Evolutionary conservation across 306 rosid species (phyloP).

Genomic region (Gleditsia sinensis): DNA sequence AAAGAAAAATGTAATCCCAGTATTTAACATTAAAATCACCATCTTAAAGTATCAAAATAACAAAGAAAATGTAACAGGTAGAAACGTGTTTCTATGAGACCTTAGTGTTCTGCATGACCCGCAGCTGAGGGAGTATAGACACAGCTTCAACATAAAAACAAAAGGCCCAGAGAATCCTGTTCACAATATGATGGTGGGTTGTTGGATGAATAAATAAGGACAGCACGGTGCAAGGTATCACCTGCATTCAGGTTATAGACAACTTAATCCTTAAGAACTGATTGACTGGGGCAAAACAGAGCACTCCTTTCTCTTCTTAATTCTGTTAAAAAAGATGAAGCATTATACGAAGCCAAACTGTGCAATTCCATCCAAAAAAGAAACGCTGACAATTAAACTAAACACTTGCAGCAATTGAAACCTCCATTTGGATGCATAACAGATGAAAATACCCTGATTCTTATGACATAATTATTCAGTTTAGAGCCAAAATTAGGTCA

Average conservation of each 20-base stretch:
- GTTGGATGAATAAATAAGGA: constrained; percentile 66
- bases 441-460: not conserved
- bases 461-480: not conserved
- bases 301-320: no score
- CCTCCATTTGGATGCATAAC: not conserved
- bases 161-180: constrained; percentile 75
- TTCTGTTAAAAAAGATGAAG: no score
- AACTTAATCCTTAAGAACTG: not conserved
- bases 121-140: constrained; percentile 76
- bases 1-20: constrained; percentile 7
- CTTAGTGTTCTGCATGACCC: constrained; percentile 82
- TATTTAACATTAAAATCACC: not conserved
- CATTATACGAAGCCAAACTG: no score
- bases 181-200: constrained; percentile 55
- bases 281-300: no score
- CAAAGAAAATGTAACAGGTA: not conserved
- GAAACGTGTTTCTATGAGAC: constrained; percentile 32
- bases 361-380: no score
- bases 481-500: not conserved
- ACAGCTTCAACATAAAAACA: constrained; percentile 90
- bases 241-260: constrained; percentile 45
- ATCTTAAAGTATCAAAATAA: not conserved
- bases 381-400: no score
- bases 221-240: constrained; percentile 59
- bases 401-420: no score